Conservation (phyloP, 345 rosid species). For the Aethionema arabicum region DNA sequence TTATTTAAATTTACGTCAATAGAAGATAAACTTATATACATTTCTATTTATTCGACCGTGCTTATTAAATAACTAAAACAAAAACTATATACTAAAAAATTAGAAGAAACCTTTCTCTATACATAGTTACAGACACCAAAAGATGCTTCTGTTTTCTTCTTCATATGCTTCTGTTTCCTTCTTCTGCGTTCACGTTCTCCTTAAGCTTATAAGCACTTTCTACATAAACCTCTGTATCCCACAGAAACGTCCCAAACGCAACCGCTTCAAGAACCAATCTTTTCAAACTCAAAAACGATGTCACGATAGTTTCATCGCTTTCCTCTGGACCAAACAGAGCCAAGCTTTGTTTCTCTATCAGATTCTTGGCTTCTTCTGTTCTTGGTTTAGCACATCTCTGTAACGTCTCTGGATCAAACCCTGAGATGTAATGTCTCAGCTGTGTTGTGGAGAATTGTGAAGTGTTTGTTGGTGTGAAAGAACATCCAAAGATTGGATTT, state of each 20-base stretch:
- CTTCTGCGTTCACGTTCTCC: slow-evolving; percentile 41
- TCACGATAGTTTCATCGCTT: slow-evolving; percentile 50
- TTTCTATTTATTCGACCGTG: no score
- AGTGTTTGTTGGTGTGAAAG: slow-evolving; percentile 16
- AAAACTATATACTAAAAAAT: background rate
- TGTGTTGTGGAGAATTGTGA: slow-evolving; percentile 27
- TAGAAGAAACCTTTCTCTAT: slow-evolving; percentile 21
- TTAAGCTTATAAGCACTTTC: slow-evolving; percentile 63
- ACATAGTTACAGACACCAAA: slow-evolving; percentile 35
- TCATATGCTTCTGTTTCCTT: slow-evolving; percentile 33
- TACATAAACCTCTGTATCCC: slow-evolving; percentile 82
- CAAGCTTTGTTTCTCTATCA: slow-evolving; percentile 70
- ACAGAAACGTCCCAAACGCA: slow-evolving; percentile 91
- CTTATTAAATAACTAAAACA: no score
- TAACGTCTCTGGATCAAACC: slow-evolving; percentile 66
- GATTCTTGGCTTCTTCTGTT: slow-evolving; percentile 61
- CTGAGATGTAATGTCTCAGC: slow-evolving; percentile 62
- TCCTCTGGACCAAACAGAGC: slow-evolving; percentile 69
- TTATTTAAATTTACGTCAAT: no score
- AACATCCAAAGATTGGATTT: slow-evolving; percentile 50
- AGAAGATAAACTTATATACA: no score
- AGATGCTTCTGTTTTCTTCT: slow-evolving; percentile 6
- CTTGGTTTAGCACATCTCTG: slow-evolving; percentile 66
- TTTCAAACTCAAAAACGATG: slow-evolving; percentile 86
- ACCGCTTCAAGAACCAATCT: slow-evolving; percentile 87